Evolutionary conservation across 2,329 filamentous ascomycete species (phyloP), one percentile per base, ranked within the genome.

Genomic region (Calonectria crousiana): DNA sequence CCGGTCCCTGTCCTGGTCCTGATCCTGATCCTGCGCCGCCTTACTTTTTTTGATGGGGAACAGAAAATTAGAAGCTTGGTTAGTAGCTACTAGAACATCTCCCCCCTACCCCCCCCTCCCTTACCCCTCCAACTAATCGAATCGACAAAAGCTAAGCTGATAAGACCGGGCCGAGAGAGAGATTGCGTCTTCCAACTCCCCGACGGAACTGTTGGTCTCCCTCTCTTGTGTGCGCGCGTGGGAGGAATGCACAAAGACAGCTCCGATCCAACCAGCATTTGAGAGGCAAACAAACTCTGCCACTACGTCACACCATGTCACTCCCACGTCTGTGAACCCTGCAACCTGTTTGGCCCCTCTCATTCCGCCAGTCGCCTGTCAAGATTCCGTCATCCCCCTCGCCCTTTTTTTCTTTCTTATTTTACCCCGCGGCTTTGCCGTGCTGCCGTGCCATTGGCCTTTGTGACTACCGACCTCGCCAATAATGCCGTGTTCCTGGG

Each of bases 371-470:
- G 38, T 67, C 34, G 53, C 52, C 49, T n/a, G 38, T 41, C 60
- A 32, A 44, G 30, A 68, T 68, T 64, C 53, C 64, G 64, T 68
- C 70, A 62, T 62, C 26, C 38, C 18, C 26, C 18, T 38, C 34
- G 34, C 36, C 2, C 14, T 47, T 23, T 47, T 49, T 49, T n/a
- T 49, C 10, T 9, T 34, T 11, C 32, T 11, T 34, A 11, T 28
- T 47, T 52, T 69, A 73, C 71, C 71, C 71, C 71, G 71, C 71
- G 69, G 62, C 52, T 66, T 13, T 65, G 49, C 51, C 69, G 30
- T 71, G 52, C 52, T 56, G 60, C 58, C 30, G 60, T 67, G 51
- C 28, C 23, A 53, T 56, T 34, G 41, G 28, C 8, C 28, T 51
- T 56, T 47, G 16, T 34, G 60, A 71, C 34, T 67, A n/a, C 60